A percentile compares a stretch with the other conserved stretches of the same genome.
phyloP scores from a whole-genome alignment of 441 rosid genomes.

The Erysimum pusillum region DNA sequence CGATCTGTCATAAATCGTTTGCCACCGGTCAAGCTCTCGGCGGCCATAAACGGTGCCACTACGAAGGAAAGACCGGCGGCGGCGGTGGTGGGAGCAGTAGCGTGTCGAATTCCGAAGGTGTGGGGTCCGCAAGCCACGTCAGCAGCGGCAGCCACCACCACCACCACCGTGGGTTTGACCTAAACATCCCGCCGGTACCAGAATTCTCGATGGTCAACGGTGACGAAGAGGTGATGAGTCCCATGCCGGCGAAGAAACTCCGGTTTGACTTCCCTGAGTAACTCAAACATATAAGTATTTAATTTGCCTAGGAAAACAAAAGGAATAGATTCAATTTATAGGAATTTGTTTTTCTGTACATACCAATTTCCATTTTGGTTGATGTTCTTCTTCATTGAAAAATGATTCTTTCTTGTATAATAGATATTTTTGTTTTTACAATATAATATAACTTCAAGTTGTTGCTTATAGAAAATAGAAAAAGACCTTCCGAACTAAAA shows the following conservation, averaged over 20 bases:
- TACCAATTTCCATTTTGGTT: not conserved
- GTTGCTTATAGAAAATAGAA: not conserved
- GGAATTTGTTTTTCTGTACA: constrained; percentile 21
- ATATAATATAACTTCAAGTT: not conserved
- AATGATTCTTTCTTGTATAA: constrained; percentile 24
- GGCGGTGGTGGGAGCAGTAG: constrained; percentile 63
- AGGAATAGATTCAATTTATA: constrained; percentile 1
- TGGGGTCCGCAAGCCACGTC: constrained; percentile 48
- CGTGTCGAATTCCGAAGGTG: constrained; percentile 70
- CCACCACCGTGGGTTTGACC: constrained; percentile 62
- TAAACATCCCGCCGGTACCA: constrained; percentile 75
- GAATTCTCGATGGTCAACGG: constrained; percentile 58
- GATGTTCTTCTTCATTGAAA: constrained; percentile 14
- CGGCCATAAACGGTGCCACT: constrained; percentile 80
- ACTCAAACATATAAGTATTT: not conserved
- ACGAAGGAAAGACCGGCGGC: constrained; percentile 72
- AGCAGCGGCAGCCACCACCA: constrained; percentile 48
- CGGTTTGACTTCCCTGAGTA: constrained; percentile 44
- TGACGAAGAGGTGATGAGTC: constrained; percentile 89
- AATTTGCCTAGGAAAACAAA: not conserved
- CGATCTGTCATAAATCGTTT: constrained; percentile 83
- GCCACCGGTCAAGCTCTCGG: constrained; percentile 79
- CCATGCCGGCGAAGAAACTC: constrained; percentile 70
- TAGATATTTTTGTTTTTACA: not conserved
- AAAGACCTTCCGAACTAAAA: no score